Conservation (phyloP, 371 early-diverging fungal genomes). For the Syncephalastrum sp. region DNA sequence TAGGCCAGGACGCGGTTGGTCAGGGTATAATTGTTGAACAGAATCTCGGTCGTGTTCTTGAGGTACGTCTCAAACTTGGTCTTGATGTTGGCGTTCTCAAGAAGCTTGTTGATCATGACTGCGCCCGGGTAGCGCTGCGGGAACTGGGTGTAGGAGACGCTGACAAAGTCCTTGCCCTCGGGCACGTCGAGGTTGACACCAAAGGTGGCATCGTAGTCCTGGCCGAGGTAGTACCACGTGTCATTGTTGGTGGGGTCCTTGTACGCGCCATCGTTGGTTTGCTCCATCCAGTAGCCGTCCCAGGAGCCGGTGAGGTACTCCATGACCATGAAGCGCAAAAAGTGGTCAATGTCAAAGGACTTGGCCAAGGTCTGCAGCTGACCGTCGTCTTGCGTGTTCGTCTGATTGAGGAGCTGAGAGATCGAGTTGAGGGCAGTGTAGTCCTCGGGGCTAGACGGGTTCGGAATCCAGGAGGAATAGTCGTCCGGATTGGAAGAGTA, state of each 20-base stretch:
- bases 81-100: conserved; percentile 37
- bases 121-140: conserved; percentile 34
- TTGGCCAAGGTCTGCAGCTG: conserved; percentile 36
- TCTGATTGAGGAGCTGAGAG: conserved; percentile 37
- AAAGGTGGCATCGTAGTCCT: conserved; percentile 61
- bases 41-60: conserved; percentile 32
- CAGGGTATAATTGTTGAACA: conserved; percentile 53
- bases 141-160: conserved; percentile 36
- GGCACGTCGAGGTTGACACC: conserved; percentile 47
- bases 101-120: conserved; percentile 51
- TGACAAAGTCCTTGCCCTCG: conserved; percentile 26
- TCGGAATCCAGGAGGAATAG: conserved; percentile 37
- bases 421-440: conserved; percentile 39
- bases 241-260: conserved; percentile 44
- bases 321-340: conserved; percentile 60
- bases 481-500: conserved; percentile 17
- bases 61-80: conserved; percentile 46
- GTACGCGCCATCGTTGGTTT: conserved; percentile 58
- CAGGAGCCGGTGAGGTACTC: conserved; percentile 56
- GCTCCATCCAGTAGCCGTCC: conserved; percentile 61
- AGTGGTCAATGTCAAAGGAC: conserved; percentile 41
- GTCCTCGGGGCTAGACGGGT: conserved; percentile 35
- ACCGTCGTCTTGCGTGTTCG: conserved; percentile 38
- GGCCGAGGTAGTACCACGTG: conserved; percentile 45
- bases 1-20: conserved; percentile 43